Conservation (phyloP, 139 green algal genomes). For the Coccomyxa sp. region DNA sequence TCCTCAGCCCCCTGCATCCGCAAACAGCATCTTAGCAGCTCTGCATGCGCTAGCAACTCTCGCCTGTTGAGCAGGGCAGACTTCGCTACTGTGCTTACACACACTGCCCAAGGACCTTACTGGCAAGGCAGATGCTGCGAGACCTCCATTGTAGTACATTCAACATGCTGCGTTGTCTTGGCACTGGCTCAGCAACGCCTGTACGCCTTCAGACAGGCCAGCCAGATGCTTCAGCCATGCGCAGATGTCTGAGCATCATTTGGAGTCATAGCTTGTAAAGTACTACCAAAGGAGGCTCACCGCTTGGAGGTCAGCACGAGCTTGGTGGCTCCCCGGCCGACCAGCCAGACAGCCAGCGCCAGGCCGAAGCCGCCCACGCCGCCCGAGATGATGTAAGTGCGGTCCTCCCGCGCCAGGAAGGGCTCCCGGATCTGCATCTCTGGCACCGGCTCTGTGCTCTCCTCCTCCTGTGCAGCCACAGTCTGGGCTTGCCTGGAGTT, state of each 20-base stretch:
- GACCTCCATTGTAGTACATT: too few species aligned
- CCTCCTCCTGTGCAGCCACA: neutral
- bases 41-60: too few species aligned
- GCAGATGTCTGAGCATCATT: too few species aligned
- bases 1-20: neutral
- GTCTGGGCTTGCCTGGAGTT: too few species aligned
- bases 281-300: neutral
- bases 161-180: too few species aligned
- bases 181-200: too few species aligned
- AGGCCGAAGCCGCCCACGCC: conserved; percentile 8
- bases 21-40: too few species aligned
- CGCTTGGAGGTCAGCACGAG: conserved; percentile 8
- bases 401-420: neutral
- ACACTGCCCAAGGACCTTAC: too few species aligned
- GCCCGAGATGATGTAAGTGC: conserved; percentile 1
- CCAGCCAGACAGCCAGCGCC: neutral
- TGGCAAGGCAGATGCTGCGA: too few species aligned
- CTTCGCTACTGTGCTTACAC: too few species aligned
- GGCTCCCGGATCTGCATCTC: neutral
- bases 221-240: too few species aligned
- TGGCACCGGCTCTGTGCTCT: neutral
- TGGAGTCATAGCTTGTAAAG: neutral
- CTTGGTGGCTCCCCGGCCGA: neutral
- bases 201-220: neutral
- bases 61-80: too few species aligned